phyloP scores from a whole-genome alignment of 148 eudicot genomes.

The Vaccinium macrocarpon region DNA sequence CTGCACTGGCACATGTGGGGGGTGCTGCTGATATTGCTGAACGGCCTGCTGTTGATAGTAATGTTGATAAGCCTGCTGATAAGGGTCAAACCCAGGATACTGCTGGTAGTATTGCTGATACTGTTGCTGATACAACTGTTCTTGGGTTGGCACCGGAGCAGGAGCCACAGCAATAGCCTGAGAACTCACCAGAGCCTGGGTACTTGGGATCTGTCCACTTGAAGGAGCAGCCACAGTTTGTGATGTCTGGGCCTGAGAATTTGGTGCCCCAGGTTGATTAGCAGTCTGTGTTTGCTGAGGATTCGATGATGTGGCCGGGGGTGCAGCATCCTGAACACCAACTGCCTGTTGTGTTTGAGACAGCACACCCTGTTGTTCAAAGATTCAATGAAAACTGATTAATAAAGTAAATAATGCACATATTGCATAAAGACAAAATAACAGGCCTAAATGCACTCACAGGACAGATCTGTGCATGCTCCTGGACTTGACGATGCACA shows the following conservation, averaged over 20 bases:
- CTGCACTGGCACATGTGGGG: conserved; percentile 39
- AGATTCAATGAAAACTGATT: neutral
- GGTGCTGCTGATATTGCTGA: conserved; percentile 57
- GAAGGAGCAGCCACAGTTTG: conserved; percentile 44
- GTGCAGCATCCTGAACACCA: conserved; percentile 35
- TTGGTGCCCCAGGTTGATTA: conserved; percentile 34
- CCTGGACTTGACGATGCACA: conserved; percentile 93
- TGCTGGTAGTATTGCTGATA: conserved; percentile 84
- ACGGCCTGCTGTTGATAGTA: conserved; percentile 66
- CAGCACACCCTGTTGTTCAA: conserved; percentile 55
- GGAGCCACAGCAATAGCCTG: conserved; percentile 47
- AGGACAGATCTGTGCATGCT: conserved; percentile 81
- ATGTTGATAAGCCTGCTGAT: conserved; percentile 65
- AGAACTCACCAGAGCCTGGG: conserved; percentile 36
- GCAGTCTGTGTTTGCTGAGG: conserved; percentile 42
- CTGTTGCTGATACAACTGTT: conserved; percentile 81
- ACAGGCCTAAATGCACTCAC: conserved; percentile 44
- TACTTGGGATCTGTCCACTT: conserved; percentile 43
- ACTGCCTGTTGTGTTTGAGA: conserved; percentile 48
- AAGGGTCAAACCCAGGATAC: conserved; percentile 60
- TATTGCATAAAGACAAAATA: neutral
- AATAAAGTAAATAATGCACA: neutral
- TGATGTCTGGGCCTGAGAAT: conserved; percentile 51
- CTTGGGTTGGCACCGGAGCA: conserved; percentile 54
- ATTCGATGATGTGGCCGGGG: conserved; percentile 32